Conservation (phyloP, 768 basidiomycete genomes). For the Russula sp. region DNA sequence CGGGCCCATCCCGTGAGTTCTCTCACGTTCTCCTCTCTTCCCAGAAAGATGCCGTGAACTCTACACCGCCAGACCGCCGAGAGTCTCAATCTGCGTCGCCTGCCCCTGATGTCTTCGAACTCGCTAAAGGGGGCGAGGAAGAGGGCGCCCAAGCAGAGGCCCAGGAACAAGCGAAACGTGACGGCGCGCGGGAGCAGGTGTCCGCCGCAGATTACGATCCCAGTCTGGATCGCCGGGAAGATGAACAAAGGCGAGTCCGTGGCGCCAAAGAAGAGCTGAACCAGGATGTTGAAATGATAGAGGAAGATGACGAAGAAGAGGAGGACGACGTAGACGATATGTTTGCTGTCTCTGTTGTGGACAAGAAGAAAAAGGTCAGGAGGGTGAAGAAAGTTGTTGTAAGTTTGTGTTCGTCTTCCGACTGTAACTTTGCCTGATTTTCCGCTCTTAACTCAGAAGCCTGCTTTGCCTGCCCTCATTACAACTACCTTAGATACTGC, state of each 20-base stretch:
- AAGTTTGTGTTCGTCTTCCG: constrained; percentile 26
- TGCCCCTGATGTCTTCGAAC: constrained; percentile 52
- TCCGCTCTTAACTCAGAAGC: constrained; percentile 35
- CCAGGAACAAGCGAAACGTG: constrained; percentile 39
- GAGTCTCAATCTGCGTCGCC: constrained; percentile 56
- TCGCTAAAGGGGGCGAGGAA: constrained; percentile 60
- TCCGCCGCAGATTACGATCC: constrained; percentile 94
- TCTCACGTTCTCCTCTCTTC: neutral
- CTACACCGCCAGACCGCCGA: constrained; percentile 20
- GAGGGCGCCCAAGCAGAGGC: constrained; percentile 42
- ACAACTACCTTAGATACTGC: constrained; percentile 82
- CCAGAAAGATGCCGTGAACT: neutral
- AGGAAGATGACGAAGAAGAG: constrained; percentile 65
- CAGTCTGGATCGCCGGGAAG: constrained; percentile 74
- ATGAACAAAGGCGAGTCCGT: constrained; percentile 67
- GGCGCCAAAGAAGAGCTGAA: constrained; percentile 35
- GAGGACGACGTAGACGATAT: constrained; percentile 87
- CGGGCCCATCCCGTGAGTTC: neutral
- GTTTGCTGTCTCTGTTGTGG: constrained; percentile 65
- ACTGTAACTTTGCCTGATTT: neutral
- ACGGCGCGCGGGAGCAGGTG: constrained; percentile 56
- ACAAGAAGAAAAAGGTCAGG: constrained; percentile 51
- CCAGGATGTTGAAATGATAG: constrained; percentile 44
- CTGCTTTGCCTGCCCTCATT: constrained; percentile 55
- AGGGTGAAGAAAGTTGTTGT: constrained; percentile 52